Evolutionary conservation across 441 rosid genomes (phyloP).

Genomic region (Populus hybrid): DNA sequence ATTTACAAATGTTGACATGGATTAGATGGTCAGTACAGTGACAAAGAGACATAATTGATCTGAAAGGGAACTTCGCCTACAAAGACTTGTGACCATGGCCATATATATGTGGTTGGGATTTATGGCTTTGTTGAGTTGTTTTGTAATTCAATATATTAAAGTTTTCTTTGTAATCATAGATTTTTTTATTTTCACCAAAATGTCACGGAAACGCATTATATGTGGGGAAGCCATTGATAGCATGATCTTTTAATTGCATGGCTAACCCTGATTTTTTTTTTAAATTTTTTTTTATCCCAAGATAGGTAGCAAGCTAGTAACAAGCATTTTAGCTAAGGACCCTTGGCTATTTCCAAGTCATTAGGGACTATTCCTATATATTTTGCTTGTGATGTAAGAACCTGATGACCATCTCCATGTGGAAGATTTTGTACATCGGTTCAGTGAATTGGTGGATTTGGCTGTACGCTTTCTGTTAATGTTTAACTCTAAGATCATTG

Average conservation of each 20-base stretch:
- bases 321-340: neutral
- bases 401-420: neutral
- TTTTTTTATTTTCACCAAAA: too few relatives aligned
- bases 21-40: too few relatives aligned
- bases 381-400: slow-evolving; percentile 2
- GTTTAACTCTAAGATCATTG: neutral
- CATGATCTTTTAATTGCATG: neutral
- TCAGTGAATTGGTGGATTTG: neutral
- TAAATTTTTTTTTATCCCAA: neutral
- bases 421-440: neutral
- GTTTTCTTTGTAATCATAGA: too few relatives aligned
- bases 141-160: too few relatives aligned
- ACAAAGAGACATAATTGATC: too few relatives aligned
- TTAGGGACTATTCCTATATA: neutral
- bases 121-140: too few relatives aligned
- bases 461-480: neutral
- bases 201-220: too few relatives aligned
- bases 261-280: neutral
- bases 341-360: neutral
- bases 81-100: too few relatives aligned
- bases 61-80: too few relatives aligned
- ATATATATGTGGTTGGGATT: too few relatives aligned
- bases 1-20: too few relatives aligned
- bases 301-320: neutral
- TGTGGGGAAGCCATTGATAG: neutral